Conservation (phyloP, 1,284 basidiomycete species). For the Anthracocystis setariae region DNA sequence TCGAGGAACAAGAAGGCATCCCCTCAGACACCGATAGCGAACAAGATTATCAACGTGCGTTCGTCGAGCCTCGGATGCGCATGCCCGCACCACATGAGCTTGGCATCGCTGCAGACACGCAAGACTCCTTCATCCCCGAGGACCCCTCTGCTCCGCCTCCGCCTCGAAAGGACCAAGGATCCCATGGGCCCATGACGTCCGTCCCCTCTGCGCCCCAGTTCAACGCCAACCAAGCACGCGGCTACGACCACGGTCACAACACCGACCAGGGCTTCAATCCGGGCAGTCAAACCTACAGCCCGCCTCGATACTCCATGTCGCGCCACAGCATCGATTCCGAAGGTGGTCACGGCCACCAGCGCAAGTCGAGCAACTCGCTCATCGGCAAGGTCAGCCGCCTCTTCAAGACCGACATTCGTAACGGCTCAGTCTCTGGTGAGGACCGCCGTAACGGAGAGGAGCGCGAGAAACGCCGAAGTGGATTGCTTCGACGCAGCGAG, state of each 20-base stretch:
- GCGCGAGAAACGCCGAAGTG: constrained; percentile 17
- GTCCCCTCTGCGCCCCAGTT: constrained; percentile 55
- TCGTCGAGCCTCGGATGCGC: constrained; percentile 47
- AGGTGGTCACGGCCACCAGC: constrained; percentile 39
- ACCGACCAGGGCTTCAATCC: constrained; percentile 35
- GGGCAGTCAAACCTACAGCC: constrained; percentile 11
- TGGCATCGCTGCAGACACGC: constrained; percentile 42
- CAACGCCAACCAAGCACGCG: constrained; percentile 47
- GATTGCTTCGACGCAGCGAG: constrained; percentile 29
- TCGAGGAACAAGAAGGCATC: constrained; percentile 49
- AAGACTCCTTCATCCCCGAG: constrained; percentile 41
- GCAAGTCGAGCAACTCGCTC: constrained; percentile 54
- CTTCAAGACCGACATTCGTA: constrained; percentile 63
- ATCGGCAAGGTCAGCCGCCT: constrained; percentile 61
- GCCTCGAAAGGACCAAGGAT: constrained; percentile 33
- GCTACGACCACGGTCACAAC: constrained; percentile 26
- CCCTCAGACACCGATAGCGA: constrained; percentile 54
- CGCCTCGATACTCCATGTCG: constrained; percentile 40
- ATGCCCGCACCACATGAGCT: constrained; percentile 50
- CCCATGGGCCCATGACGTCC: constrained; percentile 38
- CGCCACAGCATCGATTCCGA: constrained; percentile 37
- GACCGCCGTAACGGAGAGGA: constrained; percentile 25
- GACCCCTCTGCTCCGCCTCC: constrained; percentile 13
- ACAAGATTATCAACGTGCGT: constrained; percentile 50
- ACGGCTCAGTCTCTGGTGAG: constrained; percentile 6